Evolutionary conservation across 2,329 filamentous ascomycete genomes (phyloP), one percentile per base, ranked within the genome.

Genomic region (Chrysoporthe cubensis): DNA sequence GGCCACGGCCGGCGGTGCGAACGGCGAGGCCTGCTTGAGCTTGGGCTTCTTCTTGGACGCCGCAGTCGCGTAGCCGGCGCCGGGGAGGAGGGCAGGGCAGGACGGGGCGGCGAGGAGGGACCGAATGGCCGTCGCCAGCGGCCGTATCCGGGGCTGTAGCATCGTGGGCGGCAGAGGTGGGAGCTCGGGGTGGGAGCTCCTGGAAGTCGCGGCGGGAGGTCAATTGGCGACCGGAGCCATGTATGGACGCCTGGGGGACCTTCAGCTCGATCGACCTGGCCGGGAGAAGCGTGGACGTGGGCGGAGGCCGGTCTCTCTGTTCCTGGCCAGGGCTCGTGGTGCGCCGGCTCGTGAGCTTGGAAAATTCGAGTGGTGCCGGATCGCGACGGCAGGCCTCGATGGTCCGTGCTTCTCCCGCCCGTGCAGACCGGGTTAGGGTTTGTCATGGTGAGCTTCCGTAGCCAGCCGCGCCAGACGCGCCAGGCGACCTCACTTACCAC

Each of bases 71-170:
- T 73, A 58, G 48, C 43, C 44, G 26, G 64, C 68, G 43, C 71
- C 67, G 13, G 65, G 64, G 50, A 73, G 48, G 37, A 66, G 59
- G 21, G 70, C 70, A n/a, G 65, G 64, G 42, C 72, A 52, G 37
- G 68, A 63, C 14, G 69, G 70, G 6, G 67, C 62, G 32, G 70
- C 50, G 56, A 71, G 65, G 56, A 70, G 66, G 64, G 69, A 71
- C 32, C 70, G 66, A 37, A 70, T 64, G 70, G 74, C 71, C 46
- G 73, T 70, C 44, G 72, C 70, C 71, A 77, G 80, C 74, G 85
- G 82, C 75, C 86, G 84, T 80, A 91, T 80, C 79, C 89, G 86
- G 72, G 88, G 85, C 78, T 91, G 89, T 71, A 92, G 80, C 89
- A 93, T 92, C 61, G 71, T 77, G 57, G 11, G 57, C 50, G 37